Evolutionary conservation across 2,329 filamentous ascomycete species (phyloP).

Genomic region (Aspergillus sp.): DNA sequence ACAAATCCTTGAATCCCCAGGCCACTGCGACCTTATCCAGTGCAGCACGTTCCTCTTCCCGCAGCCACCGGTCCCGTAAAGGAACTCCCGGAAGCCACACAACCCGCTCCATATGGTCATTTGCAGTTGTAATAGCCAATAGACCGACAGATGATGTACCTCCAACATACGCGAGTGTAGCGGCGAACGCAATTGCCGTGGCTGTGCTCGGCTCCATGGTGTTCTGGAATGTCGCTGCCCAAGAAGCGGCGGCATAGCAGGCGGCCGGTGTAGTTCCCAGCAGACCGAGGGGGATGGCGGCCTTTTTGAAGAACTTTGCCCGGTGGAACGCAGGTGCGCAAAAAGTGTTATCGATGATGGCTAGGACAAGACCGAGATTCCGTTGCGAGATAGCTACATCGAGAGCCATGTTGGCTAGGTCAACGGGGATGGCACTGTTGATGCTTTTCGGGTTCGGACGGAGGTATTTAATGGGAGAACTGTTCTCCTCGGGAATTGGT

Average conservation of each 20-base stretch:
- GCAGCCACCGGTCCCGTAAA: slow-evolving; percentile 78
- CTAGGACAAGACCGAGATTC: slow-evolving; percentile 77
- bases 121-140: slow-evolving; percentile 81
- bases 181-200: slow-evolving; percentile 77
- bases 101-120: slow-evolving; percentile 94
- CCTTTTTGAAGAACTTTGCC: slow-evolving; percentile 49
- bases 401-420: slow-evolving; percentile 73
- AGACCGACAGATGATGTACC: slow-evolving; percentile 82
- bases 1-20: slow-evolving; percentile 87
- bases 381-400: slow-evolving; percentile 78
- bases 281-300: slow-evolving; percentile 47
- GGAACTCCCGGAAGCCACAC: slow-evolving; percentile 86
- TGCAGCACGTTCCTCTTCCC: slow-evolving; percentile 87
- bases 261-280: slow-evolving; percentile 38
- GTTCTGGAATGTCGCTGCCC: slow-evolving; percentile 68
- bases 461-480: slow-evolving; percentile 63
- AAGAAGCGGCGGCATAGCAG: slow-evolving; percentile 70
- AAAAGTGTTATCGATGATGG: slow-evolving; percentile 69
- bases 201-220: slow-evolving; percentile 78
- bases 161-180: slow-evolving; percentile 80
- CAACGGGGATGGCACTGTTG: slow-evolving; percentile 72
- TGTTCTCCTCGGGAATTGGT: slow-evolving; percentile 67
- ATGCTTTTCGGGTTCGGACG: slow-evolving; percentile 69
- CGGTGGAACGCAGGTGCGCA: slow-evolving; percentile 49
- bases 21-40: slow-evolving; percentile 83